Evolutionary conservation across 257 asterid species (phyloP).

Genomic region (Solanum sitiens): DNA sequence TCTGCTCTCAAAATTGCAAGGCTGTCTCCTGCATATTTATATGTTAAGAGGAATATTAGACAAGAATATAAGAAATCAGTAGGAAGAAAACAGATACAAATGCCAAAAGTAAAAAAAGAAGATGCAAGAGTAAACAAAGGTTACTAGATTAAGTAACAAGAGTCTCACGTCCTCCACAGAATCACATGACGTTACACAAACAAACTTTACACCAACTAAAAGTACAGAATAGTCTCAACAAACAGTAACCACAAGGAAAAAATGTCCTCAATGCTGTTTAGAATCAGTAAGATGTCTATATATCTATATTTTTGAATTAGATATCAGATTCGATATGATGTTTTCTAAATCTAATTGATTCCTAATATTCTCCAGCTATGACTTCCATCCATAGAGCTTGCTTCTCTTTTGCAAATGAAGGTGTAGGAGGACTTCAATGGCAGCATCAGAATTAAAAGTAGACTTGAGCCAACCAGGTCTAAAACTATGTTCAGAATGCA

Average conservation of each 20-base stretch:
- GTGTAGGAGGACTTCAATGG: background rate
- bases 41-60: background rate
- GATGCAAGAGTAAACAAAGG: background rate
- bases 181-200: background rate
- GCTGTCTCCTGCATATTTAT: conserved; percentile 49
- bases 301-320: background rate
- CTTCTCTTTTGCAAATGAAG: background rate
- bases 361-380: background rate
- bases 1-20: conserved; percentile 76
- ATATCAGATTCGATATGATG: background rate
- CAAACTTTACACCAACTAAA: background rate
- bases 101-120: background rate
- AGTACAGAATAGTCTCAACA: background rate
- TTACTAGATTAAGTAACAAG: background rate
- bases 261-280: background rate
- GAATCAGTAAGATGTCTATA: background rate
- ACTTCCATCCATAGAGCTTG: background rate
- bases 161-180: background rate
- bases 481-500: background rate
- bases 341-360: background rate
- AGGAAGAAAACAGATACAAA: background rate
- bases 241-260: background rate
- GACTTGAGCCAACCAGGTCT: background rate
- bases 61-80: background rate
- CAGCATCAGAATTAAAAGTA: background rate